phyloP scores from a whole-genome alignment of 2,329 filamentous ascomycete genomes.

The Aspergillus brasiliensis region DNA sequence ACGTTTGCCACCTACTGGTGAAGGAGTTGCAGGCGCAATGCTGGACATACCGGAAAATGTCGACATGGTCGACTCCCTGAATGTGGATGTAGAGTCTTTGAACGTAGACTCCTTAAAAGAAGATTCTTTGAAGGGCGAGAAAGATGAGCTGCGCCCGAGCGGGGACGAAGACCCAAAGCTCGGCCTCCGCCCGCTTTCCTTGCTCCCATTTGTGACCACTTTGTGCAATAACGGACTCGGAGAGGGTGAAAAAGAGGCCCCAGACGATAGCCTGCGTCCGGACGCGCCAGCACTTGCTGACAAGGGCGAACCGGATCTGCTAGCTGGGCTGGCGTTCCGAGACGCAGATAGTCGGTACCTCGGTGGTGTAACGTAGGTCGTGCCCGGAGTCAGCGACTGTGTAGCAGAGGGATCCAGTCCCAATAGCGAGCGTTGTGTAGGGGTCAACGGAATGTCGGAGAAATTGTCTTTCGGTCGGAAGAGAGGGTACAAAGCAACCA shows the following conservation, averaged over 20 bases:
- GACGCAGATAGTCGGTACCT: constrained; percentile 76
- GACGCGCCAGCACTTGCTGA: constrained; percentile 40
- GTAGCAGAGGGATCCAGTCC: constrained; percentile 72
- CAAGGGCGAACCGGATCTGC: constrained; percentile 41
- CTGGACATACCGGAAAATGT: constrained; percentile 42
- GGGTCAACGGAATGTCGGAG: constrained; percentile 85
- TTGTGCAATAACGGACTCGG: constrained; percentile 68
- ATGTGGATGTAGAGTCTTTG: constrained; percentile 16
- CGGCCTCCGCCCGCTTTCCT: constrained; percentile 51
- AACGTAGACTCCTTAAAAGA: neutral
- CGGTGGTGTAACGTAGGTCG: constrained; percentile 80
- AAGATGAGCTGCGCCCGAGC: constrained; percentile 39
- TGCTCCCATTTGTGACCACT: constrained; percentile 53
- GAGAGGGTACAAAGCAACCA: constrained; percentile 70
- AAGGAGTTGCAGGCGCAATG: constrained; percentile 65
- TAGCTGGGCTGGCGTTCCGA: constrained; percentile 46
- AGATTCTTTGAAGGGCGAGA: constrained; percentile 39
- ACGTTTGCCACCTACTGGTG: constrained; percentile 65
- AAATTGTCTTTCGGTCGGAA: constrained; percentile 73
- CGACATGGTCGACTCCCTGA: constrained; percentile 4
- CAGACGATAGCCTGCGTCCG: constrained; percentile 37
- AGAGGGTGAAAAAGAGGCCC: constrained; percentile 57
- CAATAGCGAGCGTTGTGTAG: constrained; percentile 81
- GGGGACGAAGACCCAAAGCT: constrained; percentile 54
- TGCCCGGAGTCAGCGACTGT: constrained; percentile 65